Base-by-base conservation (phyloP, 2,329 filamentous ascomycete genomes). In the Aspergillus uvarum region DNA sequence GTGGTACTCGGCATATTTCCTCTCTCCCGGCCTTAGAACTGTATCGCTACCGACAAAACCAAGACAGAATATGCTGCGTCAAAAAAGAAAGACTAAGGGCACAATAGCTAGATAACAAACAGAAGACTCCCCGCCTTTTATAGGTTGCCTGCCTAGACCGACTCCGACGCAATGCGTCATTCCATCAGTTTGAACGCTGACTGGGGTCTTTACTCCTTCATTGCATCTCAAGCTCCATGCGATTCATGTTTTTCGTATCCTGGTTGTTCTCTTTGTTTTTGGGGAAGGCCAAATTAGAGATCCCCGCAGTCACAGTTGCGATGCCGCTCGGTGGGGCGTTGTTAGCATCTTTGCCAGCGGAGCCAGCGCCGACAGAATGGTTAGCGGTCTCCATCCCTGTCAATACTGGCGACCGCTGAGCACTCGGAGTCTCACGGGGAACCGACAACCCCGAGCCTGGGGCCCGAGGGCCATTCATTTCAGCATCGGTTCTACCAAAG, bases 401-500 rank as follows among this genome's bases (percentile, higher is more conserved):
- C 19, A 89, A 74, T 3, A 89, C 84, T 1, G 85, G 87, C 38
- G 81, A 79, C 51, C 70, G 71, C 58, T 67, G 68, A 16, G 56
- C 47, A 32, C 56, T 51, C 19, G 70, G 65, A 44, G 64, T 67
- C 16, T 72, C 72, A 31, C 63, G 69, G 31, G 66, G 63, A 63
- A 69, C 64, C 68, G 70, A 59, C 71, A 79, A 59, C 3, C 82
- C 80, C 16, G 83, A 82, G 3, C 82, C 78, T 32, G 72, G 83
- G 6, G 81, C 79, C 67, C 86, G 77, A 38, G 83, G 80, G 0
- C 85, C 86, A 68, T 99, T 99, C 94, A 99, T 98, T 73, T 99
- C 95, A 56, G 89, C 86, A 67, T 97, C 91, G 2, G 88, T 88
- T 32, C 93, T 86, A 51, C 92, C 91, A 76, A 97, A 99, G 1